Evolutionary conservation across 2,329 filamentous ascomycete species (phyloP), one percentile per base, ranked within the genome.

Genomic region (Talaromyces sp.): DNA sequence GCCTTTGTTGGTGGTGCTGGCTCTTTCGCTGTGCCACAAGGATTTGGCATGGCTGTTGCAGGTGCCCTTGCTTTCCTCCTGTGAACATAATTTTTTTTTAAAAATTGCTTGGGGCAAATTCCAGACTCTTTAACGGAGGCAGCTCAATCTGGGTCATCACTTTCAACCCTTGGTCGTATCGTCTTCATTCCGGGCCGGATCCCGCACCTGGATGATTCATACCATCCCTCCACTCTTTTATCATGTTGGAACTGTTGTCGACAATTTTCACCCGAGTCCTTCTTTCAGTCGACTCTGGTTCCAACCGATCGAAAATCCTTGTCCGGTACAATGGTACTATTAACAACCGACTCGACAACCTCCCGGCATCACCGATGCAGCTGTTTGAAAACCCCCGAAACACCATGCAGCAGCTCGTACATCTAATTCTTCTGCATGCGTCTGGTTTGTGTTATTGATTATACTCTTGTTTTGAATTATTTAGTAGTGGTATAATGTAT

Each of bases 1-100:
- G 14, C 36, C 34, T 65, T 59, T 50, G 12, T 23, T 8, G 64
- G 64, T 56, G 56, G 62, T 23, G 62, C 64, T 30, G 57, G 55
- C 14, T 52, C 27, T n/a, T 1, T 60, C 6, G 23, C 18, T 34
- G 56, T 54, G n/a, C 60, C 60, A 14, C 27, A 57, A 36, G 57
- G 64, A 12, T 47, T 64, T 7, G 57, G 56, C 5, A 31, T 59
- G 56, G 64, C 57, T 33, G 53, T 65, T 6, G 50, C 58, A 16
- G 60, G 63, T 51, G 63, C 63, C 28, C 23, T 65, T 30, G 61
- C 59, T n/a, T 60, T 65, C 59, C 47, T 63, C 33, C 14, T 65
- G 40, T 65, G 61, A 65, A 51, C 33, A 44, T 34, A 47, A 18
- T 9, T n/a, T n/a, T n/a, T n/a, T n/a, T n/a, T 28, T 14, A 60